Evolutionary conservation across 805 yeast genomes (phyloP).

Genomic region (Wickerhamiella vanderwaltii): DNA sequence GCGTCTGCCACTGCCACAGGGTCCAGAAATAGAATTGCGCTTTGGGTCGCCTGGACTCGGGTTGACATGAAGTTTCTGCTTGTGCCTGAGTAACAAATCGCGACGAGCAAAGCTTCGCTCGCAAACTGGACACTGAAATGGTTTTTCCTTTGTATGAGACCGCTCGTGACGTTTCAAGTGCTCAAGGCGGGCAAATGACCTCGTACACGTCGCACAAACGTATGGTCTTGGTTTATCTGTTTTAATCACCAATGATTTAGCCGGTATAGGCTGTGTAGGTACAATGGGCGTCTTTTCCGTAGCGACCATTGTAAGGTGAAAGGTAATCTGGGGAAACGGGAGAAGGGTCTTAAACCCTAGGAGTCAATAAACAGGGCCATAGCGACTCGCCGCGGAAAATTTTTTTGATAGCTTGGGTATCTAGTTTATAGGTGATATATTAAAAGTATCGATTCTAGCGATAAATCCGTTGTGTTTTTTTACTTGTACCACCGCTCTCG

Average conservation of each 20-base stretch:
- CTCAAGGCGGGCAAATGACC: conserved; percentile 91
- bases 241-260: conserved; percentile 69
- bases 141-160: conserved; percentile 91
- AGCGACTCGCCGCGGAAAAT: too few relatives aligned
- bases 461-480: too few relatives aligned
- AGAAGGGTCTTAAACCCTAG: too few relatives aligned
- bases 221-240: conserved; percentile 94
- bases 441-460: too few relatives aligned
- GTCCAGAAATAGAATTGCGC: conserved; percentile 11
- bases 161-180: conserved; percentile 90
- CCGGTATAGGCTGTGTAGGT: conserved; percentile 59
- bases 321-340: conserved; percentile 10
- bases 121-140: conserved; percentile 91
- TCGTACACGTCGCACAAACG: conserved; percentile 75
- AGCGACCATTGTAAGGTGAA: conserved; percentile 7
- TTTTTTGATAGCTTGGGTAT: too few relatives aligned
- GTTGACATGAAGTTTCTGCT: conserved; percentile 68
- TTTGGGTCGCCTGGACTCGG: not conserved
- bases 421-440: too few relatives aligned
- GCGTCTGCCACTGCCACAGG: conserved; percentile 2
- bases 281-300: conserved; percentile 7
- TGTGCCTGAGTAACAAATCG: conserved; percentile 63
- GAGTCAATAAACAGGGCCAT: too few relatives aligned
- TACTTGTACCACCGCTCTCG: too few relatives aligned
- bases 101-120: conserved; percentile 92